Conservation (phyloP, 1,284 basidiomycete genomes). For the Ceratobasidium sp. region DNA sequence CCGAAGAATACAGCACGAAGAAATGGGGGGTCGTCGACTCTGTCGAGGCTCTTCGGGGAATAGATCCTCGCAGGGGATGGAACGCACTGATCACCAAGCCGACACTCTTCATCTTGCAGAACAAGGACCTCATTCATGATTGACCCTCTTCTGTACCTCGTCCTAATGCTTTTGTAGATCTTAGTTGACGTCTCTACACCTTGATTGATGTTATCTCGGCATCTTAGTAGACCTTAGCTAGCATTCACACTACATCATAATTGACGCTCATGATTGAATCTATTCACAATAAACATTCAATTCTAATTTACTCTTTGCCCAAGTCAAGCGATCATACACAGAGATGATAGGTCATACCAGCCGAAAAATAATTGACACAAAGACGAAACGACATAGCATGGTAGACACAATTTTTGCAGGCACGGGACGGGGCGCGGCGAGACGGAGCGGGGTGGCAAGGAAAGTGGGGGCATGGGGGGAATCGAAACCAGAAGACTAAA, state of each 20-base stretch:
- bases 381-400: not conserved
- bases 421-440: constrained; percentile 42
- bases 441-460: constrained; percentile 11
- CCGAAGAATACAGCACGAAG: not conserved
- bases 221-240: too few species aligned
- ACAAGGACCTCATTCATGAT: not conserved
- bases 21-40: constrained; percentile 14
- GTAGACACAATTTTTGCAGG: constrained; percentile 33
- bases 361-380: constrained; percentile 25
- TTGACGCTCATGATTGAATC: not conserved
- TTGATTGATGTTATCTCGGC: too few species aligned
- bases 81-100: constrained; percentile 24
- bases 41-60: constrained; percentile 19
- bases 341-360: constrained; percentile 2
- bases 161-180: too few species aligned
- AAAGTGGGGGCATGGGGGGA: constrained; percentile 20
- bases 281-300: not conserved
- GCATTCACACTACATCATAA: not conserved
- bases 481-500: not conserved
- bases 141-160: too few species aligned
- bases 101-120: constrained; percentile 31
- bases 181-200: too few species aligned
- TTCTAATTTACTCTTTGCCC: constrained; percentile 15
- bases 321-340: constrained; percentile 1
- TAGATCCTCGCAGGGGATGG: constrained; percentile 2